A percentile compares a stretch with the other conserved stretches of the same genome.
Evolutionary conservation across 129 eudicot species (phyloP).

Genomic region (Solidago caesia): DNA sequence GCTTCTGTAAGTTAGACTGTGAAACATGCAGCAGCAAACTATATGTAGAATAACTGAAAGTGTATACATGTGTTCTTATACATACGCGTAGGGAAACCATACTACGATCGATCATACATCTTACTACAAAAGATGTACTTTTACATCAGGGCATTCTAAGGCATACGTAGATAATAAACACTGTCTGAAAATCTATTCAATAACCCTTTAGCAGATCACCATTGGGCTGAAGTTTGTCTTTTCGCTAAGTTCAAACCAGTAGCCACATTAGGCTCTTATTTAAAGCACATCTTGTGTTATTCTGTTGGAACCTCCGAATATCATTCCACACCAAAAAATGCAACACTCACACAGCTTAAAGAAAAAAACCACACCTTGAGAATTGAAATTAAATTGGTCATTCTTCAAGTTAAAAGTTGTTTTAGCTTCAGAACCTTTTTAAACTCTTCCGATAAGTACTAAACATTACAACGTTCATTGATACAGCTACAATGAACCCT

Average conservation of each 20-base stretch:
- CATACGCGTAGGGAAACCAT: neutral
- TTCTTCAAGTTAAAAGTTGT: no score
- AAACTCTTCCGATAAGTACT: no score
- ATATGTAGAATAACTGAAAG: neutral
- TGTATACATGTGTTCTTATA: neutral
- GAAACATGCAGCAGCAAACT: neutral
- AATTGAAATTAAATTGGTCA: no score
- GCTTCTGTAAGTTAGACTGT: neutral
- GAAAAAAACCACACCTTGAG: no score
- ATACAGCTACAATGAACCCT: neutral
- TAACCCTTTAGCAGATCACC: neutral
- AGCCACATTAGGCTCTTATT: neutral
- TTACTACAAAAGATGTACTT: neutral
- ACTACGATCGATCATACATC: neutral
- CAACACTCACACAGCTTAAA: no score
- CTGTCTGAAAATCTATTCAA: neutral
- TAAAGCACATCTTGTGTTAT: neutral
- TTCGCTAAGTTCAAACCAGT: neutral
- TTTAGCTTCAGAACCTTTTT: no score
- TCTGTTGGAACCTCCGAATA: neutral
- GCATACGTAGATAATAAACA: constrained; percentile 4
- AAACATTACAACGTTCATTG: no score
- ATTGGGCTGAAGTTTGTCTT: neutral
- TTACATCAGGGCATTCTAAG: constrained; percentile 8
- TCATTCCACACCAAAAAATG: no score